Evolutionary conservation across 1,284 basidiomycete species (phyloP).

Genomic region (Cutaneotrichosporon sp.): DNA sequence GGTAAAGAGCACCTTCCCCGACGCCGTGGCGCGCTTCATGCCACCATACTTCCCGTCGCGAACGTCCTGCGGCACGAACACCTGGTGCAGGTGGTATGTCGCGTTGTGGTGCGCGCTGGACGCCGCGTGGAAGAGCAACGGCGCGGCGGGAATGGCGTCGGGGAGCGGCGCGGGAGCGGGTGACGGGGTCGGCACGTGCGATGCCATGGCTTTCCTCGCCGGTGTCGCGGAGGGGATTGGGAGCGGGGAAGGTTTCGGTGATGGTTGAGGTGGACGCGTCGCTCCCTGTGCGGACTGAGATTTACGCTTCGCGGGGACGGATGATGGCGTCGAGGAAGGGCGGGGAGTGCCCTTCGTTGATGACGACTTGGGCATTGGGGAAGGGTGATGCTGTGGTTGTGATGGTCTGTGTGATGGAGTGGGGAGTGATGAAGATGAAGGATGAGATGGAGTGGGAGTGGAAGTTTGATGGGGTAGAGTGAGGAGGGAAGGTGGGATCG

Average conservation of each 20-base stretch:
- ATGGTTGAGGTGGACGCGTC: background rate
- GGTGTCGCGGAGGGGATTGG: background rate
- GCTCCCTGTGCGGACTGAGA: background rate
- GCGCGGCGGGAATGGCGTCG: constrained; percentile 4
- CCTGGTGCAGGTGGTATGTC: constrained; percentile 38
- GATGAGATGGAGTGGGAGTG: background rate
- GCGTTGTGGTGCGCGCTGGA: constrained; percentile 35
- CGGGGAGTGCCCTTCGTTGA: background rate
- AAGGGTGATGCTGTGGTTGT: background rate
- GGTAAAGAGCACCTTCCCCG: constrained; percentile 7
- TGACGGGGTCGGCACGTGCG: too few species aligned
- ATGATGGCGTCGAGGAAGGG: background rate
- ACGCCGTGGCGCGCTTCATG: constrained; percentile 6
- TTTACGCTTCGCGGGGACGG: background rate
- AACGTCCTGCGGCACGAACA: constrained; percentile 34
- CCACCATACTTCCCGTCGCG: constrained; percentile 6
- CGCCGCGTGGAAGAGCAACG: constrained; percentile 42
- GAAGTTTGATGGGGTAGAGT: background rate
- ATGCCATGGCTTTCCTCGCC: background rate
- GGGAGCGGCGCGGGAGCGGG: background rate
- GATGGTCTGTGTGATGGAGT: background rate
- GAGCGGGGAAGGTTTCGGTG: background rate
- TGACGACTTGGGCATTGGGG: background rate
- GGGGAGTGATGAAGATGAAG: background rate
- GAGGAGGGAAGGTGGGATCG: background rate